Percentiles rank a stretch among this genome's conserved stretches.
These are phyloP conservation scores for Iris macrosiphon DNA, from an alignment of 106 monocot species.

Conservation along the genomic window DNA sequence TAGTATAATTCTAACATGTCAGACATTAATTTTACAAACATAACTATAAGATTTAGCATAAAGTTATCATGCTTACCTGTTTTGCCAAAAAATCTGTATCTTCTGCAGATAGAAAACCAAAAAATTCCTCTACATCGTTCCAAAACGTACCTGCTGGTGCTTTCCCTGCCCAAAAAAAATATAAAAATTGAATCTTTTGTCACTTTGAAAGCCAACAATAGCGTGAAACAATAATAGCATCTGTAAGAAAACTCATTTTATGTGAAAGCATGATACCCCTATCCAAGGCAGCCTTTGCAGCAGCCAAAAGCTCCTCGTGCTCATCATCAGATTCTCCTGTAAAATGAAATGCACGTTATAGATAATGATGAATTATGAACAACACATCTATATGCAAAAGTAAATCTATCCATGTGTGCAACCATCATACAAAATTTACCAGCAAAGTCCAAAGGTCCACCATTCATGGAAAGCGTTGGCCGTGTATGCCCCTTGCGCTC, in stretches of 20 bases:
- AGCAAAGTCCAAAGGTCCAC: constrained; percentile 22
- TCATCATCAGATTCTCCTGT: constrained; percentile 59
- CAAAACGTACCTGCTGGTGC: constrained; percentile 24
- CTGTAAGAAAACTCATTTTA: background rate
- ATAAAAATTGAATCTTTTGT: background rate
- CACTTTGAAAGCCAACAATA: background rate
- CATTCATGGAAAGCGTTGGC: constrained; percentile 24
- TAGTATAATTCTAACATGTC: background rate
- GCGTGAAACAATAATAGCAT: background rate
- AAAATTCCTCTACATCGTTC: constrained; percentile 35
- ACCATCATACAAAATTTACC: constrained; percentile 23
- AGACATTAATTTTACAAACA: background rate
- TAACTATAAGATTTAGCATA: background rate
- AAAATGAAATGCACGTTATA: background rate
- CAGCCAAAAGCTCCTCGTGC: constrained; percentile 56
- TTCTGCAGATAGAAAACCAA: constrained; percentile 32
- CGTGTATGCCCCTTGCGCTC: constrained; percentile 47
- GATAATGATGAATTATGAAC: background rate
- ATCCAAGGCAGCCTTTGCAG: constrained; percentile 52
- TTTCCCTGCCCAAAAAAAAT: constrained; percentile 13
- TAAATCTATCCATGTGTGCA: too few relatives aligned
- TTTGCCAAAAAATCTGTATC: constrained; percentile 34
- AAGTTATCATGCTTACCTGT: constrained; percentile 21
- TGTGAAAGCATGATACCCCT: constrained; percentile 23
- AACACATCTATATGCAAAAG: too few relatives aligned